These are phyloP conservation scores for Colletotrichum camelliae DNA, from an alignment of 2,329 filamentous ascomycete species.

Conservation along the genomic window DNA sequence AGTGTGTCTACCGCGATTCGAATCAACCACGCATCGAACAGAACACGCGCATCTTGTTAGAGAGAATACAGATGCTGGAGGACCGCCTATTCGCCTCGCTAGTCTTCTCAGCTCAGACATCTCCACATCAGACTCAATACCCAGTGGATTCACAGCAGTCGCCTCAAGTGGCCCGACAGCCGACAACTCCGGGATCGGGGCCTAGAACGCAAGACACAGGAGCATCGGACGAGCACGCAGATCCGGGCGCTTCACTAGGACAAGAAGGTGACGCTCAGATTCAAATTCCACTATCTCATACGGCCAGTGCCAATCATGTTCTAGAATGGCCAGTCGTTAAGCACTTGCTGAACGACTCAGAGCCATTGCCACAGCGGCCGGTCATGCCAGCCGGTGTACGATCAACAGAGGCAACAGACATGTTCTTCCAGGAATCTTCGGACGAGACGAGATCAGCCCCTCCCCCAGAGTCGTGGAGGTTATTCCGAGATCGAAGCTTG, in stretches of 20 bases:
- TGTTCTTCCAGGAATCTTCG: background rate
- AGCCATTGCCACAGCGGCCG: background rate
- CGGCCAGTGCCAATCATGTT: conserved; percentile 29
- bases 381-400: background rate
- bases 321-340: conserved; percentile 27
- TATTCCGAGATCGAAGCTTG: conserved; percentile 7
- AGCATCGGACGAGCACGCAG: background rate
- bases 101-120: background rate
- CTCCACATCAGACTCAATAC: background rate
- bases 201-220: background rate
- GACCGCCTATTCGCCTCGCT: conserved; percentile 27
- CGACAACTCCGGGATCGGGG: background rate
- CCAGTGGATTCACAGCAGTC: background rate
- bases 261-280: conserved; percentile 1
- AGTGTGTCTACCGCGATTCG: conserved; percentile 33
- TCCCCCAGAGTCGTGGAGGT: conserved; percentile 20
- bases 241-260: background rate
- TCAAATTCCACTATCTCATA: conserved; percentile 25
- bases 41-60: conserved; percentile 31
- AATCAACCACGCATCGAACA: conserved; percentile 32
- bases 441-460: background rate
- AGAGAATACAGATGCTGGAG: conserved; percentile 33
- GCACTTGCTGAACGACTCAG: conserved; percentile 17
- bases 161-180: background rate
- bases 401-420: conserved; percentile 15